A percentile compares a stretch with the other conserved stretches of the same genome.
phyloP scores from a whole-genome alignment of 2,329 filamentous ascomycete genomes.

The Periconia digitata region DNA sequence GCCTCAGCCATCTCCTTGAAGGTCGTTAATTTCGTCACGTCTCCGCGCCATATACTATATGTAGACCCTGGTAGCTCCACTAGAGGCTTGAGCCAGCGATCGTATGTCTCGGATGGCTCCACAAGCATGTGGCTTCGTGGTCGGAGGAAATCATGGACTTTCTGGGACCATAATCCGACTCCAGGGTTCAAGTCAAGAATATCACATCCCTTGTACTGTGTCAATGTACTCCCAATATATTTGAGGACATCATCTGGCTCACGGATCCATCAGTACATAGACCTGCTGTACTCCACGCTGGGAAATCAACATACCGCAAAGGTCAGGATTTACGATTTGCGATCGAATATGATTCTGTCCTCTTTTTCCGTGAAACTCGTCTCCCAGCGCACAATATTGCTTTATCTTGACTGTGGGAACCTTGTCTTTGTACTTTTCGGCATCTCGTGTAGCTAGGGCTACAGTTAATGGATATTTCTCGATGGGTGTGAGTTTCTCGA shows the following conservation, averaged over 20 bases:
- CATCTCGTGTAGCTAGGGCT: slow-evolving; percentile 1
- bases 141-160: slow-evolving; percentile 71
- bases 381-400: not conserved
- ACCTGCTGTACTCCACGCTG: slow-evolving; percentile 1
- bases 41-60: slow-evolving; percentile 50
- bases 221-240: slow-evolving; percentile 69
- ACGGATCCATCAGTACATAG: not conserved
- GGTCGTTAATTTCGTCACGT: slow-evolving; percentile 26
- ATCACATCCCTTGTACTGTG: slow-evolving; percentile 74
- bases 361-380: not conserved
- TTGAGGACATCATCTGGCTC: slow-evolving; percentile 66
- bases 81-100: slow-evolving; percentile 58
- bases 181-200: slow-evolving; percentile 87
- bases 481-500: slow-evolving; percentile 4
- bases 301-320: slow-evolving; percentile 46
- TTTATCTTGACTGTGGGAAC: not conserved
- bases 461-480: slow-evolving; percentile 12
- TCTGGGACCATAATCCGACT: slow-evolving; percentile 73
- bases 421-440: not conserved
- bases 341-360: slow-evolving; percentile 13
- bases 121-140: slow-evolving; percentile 83
- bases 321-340: slow-evolving; percentile 47
- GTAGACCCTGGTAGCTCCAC: slow-evolving; percentile 43
- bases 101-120: slow-evolving; percentile 68
- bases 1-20: slow-evolving; percentile 57